phyloP scores from a whole-genome alignment of 371 early-diverging fungal genomes.

The Syncephalastrum contaminatum region DNA sequence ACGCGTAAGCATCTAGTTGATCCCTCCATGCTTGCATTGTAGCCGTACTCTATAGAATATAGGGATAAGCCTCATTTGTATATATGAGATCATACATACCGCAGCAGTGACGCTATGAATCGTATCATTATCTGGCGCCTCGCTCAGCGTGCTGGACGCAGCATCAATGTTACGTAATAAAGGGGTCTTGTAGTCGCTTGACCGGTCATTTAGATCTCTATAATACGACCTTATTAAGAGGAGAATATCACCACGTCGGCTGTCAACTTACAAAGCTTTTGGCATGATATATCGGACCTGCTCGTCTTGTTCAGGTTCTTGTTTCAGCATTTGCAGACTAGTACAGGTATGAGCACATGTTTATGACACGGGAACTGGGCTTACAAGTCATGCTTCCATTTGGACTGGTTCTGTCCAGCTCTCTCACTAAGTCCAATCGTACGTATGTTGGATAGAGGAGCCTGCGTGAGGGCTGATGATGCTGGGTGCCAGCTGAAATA shows the following conservation, averaged over 20 bases:
- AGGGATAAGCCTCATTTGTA: too few relatives aligned
- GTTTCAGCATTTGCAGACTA: slow-evolving; percentile 1
- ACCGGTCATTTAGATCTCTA: too few relatives aligned
- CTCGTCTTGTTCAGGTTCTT: background rate
- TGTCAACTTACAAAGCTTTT: background rate
- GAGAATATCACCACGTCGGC: background rate
- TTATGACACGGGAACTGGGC: background rate
- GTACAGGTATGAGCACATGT: too few relatives aligned
- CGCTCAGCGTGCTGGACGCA: too few relatives aligned
- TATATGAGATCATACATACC: too few relatives aligned
- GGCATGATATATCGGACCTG: slow-evolving; percentile 3
- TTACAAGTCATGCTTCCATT: slow-evolving; percentile 19
- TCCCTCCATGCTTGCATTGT: slow-evolving; percentile 3
- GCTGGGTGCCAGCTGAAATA: slow-evolving; percentile 3
- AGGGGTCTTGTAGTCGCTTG: too few relatives aligned
- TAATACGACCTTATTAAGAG: too few relatives aligned
- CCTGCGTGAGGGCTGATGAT: background rate
- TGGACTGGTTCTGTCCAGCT: background rate
- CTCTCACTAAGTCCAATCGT: slow-evolving; percentile 4
- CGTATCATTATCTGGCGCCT: too few relatives aligned
- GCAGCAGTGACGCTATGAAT: too few relatives aligned
- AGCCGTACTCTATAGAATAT: too few relatives aligned
- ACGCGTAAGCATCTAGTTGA: background rate
- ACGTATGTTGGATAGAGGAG: slow-evolving; percentile 3
- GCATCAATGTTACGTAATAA: too few relatives aligned